Percentiles rank a stretch among this genome's conserved stretches.
Evolutionary conservation across 1,284 basidiomycete species (phyloP).

Genomic region (Moesziomyces globuligerus): DNA sequence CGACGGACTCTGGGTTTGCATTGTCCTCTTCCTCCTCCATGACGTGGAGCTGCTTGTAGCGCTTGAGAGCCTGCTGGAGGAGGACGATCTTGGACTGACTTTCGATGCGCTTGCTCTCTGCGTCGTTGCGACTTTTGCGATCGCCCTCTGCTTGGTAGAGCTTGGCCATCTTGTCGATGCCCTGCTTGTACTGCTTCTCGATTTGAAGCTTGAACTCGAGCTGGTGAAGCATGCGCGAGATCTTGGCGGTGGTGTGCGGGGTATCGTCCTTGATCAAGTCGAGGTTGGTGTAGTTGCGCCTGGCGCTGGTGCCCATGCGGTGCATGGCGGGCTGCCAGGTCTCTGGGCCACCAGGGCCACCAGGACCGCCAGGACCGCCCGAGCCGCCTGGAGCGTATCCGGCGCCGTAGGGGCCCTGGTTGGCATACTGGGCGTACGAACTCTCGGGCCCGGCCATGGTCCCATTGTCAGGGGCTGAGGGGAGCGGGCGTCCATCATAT

Average conservation of each 20-base stretch:
- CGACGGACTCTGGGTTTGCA: conserved; percentile 71
- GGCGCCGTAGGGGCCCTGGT: conserved; percentile 39
- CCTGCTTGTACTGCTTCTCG: conserved; percentile 96
- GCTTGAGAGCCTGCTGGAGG: conserved; percentile 87
- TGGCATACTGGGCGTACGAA: conserved; percentile 43
- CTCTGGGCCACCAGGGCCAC: conserved; percentile 10
- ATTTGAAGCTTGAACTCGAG: conserved; percentile 99
- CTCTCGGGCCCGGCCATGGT: conserved; percentile 13
- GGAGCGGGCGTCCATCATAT: conserved; percentile 50
- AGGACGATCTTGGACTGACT: conserved; percentile 96
- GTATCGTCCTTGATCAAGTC: conserved; percentile 98
- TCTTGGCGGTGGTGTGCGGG: conserved; percentile 93
- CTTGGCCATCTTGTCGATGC: conserved; percentile 96
- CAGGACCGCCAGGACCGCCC: no score
- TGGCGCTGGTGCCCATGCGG: conserved; percentile 58
- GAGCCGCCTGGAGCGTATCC: conserved; percentile 12
- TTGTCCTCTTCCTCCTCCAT: conserved; percentile 81
- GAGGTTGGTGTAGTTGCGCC: conserved; percentile 59
- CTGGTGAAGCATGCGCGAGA: conserved; percentile 97
- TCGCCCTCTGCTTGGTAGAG: conserved; percentile 94
- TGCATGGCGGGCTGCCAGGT: conserved; percentile 56
- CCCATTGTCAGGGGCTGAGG: conserved; percentile 21
- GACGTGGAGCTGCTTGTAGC: conserved; percentile 95
- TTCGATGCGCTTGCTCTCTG: conserved; percentile 91
- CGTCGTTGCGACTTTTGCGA: conserved; percentile 77